Conservation (phyloP, 1,139 yeast genomes). For the Taphrina sp. region DNA sequence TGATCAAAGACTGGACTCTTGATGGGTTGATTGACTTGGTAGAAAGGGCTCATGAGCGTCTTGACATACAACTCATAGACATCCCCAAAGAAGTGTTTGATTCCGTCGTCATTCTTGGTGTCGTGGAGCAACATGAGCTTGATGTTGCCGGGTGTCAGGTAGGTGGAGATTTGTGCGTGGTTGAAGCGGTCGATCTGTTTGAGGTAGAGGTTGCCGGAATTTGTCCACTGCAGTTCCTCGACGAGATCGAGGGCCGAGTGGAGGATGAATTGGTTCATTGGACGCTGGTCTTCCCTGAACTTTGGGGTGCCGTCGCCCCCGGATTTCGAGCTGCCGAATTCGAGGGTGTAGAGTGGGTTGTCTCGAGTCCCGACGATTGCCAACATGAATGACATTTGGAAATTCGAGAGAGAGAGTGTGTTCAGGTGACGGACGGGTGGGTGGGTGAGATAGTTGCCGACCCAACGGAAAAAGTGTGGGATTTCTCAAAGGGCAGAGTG, state of each 20-base stretch:
- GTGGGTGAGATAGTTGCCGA: no score
- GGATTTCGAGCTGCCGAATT: constrained; percentile 71
- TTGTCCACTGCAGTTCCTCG: constrained; percentile 83
- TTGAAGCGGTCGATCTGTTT: constrained; percentile 84
- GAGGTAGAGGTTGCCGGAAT: constrained; percentile 49
- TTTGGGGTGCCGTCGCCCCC: constrained; percentile 59
- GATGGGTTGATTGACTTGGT: constrained; percentile 71
- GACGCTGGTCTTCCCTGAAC: constrained; percentile 33
- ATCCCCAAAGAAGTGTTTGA: constrained; percentile 79
- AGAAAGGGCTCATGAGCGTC: constrained; percentile 82
- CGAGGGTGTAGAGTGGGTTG: constrained; percentile 81
- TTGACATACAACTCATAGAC: constrained; percentile 85
- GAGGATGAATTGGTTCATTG: constrained; percentile 73
- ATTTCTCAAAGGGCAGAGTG: no score
- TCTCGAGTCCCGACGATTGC: constrained; percentile 86
- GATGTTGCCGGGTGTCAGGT: constrained; percentile 68
- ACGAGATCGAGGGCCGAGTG: constrained; percentile 86
- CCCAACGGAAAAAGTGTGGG: no score
- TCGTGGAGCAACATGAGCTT: constrained; percentile 80
- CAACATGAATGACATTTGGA: constrained; percentile 76
- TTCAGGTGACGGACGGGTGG: no score
- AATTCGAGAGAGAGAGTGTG: no score
- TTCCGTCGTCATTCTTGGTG: constrained; percentile 62
- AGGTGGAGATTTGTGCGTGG: constrained; percentile 75
- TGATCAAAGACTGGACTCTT: constrained; percentile 72